Base-by-base conservation (phyloP, 2,329 filamentous ascomycete genomes). In the Fusarium nygamai region DNA sequence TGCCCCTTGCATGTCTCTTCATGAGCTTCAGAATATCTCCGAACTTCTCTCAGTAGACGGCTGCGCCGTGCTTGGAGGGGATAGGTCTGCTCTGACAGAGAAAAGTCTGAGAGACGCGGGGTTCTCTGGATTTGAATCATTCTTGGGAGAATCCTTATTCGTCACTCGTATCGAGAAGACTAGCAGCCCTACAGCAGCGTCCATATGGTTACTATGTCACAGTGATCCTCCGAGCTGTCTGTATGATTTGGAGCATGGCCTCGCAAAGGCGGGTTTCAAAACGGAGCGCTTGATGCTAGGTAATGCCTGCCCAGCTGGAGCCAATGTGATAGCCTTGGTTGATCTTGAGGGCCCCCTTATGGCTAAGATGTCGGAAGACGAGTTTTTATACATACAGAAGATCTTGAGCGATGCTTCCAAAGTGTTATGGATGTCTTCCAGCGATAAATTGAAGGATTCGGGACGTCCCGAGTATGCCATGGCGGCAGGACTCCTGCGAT, bases 191-290 rank as follows among this genome's bases (percentile, higher is more conserved):
- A 5, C 16, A 46, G 43, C 6, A 46, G 24, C 10, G 11, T 17
- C 43, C 4, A 13, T 27, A 3, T 16, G 8, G 17, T 8, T 46
- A 12, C 43, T 46, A 4, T 7, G 13, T 19, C 24, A 27, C 6
- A 27, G 6, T 2, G 17, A 20, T 20, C 41, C 14, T 16, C 43
- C 43, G 13, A 44, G n/a, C 16, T 44, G n/a, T n/a, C 6, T 24
- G 0, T 11, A 17, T 24, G 14, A 1, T 3, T 19, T 44, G 9
- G 24, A 46, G 17, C 17, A 6, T 27, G n/a, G 27, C 0, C 43
- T 46, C 16, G 17, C 19, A 27, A 20, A 27, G 24, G 16, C 9
- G 6, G 43, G 43, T 13, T 46, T 27, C n/a, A 27, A 13, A n/a
- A 46, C 24, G 1, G 43, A 27, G 11, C 24, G 17, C 22, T 43